Evolutionary conservation across 2,329 filamentous ascomycete genomes (phyloP).

Genomic region (Cucurbitaria berberidis): DNA sequence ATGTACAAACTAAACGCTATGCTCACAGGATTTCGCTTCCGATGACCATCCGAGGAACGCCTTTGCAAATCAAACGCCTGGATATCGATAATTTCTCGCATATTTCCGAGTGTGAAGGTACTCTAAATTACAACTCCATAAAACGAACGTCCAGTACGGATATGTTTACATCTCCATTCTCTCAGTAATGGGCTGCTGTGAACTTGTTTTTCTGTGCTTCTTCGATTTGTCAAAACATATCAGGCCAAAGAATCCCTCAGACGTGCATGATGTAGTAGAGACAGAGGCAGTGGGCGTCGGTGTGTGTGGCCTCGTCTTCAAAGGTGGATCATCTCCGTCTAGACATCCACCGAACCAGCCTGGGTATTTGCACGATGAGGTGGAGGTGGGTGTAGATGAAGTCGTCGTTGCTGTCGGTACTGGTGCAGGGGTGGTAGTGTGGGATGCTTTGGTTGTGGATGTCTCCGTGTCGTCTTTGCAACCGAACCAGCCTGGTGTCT

Average conservation of each 20-base stretch:
- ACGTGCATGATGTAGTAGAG: slow-evolving; percentile 27
- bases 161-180: slow-evolving; percentile 35
- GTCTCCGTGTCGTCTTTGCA: slow-evolving; percentile 62
- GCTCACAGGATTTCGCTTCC: too few relatives aligned
- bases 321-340: slow-evolving; percentile 56
- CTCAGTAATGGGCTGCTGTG: slow-evolving; percentile 16
- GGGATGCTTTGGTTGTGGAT: slow-evolving; percentile 32
- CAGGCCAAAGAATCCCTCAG: slow-evolving; percentile 39
- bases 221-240: slow-evolving; percentile 37
- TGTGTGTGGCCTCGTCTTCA: slow-evolving; percentile 23
- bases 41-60: too few relatives aligned
- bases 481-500: slow-evolving; percentile 68
- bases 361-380: slow-evolving; percentile 51
- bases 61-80: neutral
- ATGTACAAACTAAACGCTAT: too few relatives aligned
- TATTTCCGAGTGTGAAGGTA: neutral
- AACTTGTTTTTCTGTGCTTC: slow-evolving; percentile 15
- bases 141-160: neutral
- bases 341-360: slow-evolving; percentile 59
- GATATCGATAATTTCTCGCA: slow-evolving; percentile 14
- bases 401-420: slow-evolving; percentile 42
- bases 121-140: neutral
- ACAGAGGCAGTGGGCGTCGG: slow-evolving; percentile 17
- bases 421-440: slow-evolving; percentile 32
- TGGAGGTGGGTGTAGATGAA: slow-evolving; percentile 38